These are phyloP conservation scores for Selaginella moellendorffii DNA, from an alignment of 75 land plant genomes.

Conservation along the genomic window DNA sequence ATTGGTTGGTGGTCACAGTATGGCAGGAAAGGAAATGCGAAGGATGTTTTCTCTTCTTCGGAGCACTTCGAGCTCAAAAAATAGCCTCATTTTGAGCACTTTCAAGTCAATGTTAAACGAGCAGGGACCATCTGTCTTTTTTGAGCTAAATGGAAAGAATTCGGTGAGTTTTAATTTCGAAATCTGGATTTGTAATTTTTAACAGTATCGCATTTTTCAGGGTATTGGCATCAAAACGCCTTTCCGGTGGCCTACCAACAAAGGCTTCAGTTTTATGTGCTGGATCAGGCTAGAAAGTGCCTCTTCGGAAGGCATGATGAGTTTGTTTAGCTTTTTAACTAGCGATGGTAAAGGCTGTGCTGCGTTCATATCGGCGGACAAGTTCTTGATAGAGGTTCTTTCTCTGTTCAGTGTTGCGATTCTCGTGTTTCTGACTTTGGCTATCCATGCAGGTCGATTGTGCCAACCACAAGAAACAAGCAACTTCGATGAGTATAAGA, in stretches of 20 bases:
- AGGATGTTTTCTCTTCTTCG: constrained; percentile 83
- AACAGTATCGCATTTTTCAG: too few species aligned
- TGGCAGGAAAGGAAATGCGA: constrained; percentile 90
- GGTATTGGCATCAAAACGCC: constrained; percentile 65
- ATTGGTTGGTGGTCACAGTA: constrained; percentile 78
- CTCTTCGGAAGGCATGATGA: constrained; percentile 42
- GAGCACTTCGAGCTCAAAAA: constrained; percentile 33
- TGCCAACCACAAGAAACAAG: constrained; percentile 43
- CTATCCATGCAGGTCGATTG: constrained; percentile 32
- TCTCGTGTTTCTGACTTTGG: not conserved
- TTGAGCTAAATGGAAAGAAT: constrained; percentile 66
- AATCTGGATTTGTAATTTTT: too few species aligned
- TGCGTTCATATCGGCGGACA: constrained; percentile 41
- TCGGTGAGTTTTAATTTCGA: too few species aligned
- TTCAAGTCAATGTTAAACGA: constrained; percentile 72
- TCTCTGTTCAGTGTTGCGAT: not conserved
- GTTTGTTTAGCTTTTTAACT: constrained; percentile 68
- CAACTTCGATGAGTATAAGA: constrained; percentile 24
- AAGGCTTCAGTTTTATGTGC: constrained; percentile 79
- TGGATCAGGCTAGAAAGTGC: constrained; percentile 81
- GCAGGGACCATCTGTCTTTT: constrained; percentile 77
- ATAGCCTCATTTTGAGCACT: constrained; percentile 44
- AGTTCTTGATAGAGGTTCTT: constrained; percentile 57
- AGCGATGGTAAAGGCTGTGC: constrained; percentile 83
- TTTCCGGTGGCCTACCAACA: constrained; percentile 68